Conservation (phyloP, 192 early-diverging fungal genomes). For the Rhizoclosmatium globosum region DNA sequence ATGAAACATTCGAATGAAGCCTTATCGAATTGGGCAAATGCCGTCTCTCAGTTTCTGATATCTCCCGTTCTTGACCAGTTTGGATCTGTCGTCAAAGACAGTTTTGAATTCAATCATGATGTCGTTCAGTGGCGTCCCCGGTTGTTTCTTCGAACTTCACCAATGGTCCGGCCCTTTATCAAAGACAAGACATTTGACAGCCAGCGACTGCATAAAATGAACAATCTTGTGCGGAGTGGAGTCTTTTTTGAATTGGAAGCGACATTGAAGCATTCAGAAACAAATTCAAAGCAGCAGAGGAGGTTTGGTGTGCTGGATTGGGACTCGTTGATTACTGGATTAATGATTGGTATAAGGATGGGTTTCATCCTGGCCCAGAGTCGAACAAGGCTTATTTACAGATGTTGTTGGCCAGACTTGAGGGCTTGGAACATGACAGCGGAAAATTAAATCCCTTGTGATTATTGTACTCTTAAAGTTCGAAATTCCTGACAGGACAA, state of each 20-base stretch:
- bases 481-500: too few species aligned
- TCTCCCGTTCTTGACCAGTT: background rate
- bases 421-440: background rate
- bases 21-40: background rate
- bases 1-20: background rate
- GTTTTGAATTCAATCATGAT: background rate
- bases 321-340: background rate
- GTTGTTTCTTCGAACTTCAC: background rate
- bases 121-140: background rate
- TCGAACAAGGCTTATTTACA: slow-evolving; percentile 7
- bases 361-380: background rate
- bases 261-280: background rate
- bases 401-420: background rate
- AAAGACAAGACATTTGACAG: background rate
- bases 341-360: background rate
- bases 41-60: background rate
- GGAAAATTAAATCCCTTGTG: too few species aligned
- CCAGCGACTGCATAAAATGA: background rate
- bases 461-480: too few species aligned
- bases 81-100: background rate
- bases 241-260: background rate
- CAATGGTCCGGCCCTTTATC: background rate
- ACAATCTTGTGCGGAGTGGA: background rate
- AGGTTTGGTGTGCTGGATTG: background rate
- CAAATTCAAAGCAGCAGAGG: background rate